phyloP scores from a whole-genome alignment of 2,329 filamentous ascomycete species.

The Epicoccum nigrum region DNA sequence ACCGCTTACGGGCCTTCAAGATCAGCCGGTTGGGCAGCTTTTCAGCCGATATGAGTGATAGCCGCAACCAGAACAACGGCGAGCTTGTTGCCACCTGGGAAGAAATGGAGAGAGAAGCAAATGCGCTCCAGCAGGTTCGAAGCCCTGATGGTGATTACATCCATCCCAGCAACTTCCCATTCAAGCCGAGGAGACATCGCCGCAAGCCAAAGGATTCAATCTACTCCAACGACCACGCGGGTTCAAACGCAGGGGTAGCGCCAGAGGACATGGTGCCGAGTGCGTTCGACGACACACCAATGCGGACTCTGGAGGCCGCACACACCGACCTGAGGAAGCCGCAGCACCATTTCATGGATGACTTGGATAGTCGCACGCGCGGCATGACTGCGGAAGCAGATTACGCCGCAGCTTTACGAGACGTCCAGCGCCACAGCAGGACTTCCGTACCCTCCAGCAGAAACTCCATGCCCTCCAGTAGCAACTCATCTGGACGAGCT shows the following conservation, averaged over 20 bases:
- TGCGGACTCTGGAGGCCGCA: constrained; percentile 21
- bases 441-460: constrained; percentile 10
- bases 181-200: constrained; percentile 27
- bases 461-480: constrained; percentile 12
- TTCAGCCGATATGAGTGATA: constrained; percentile 44
- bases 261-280: constrained; percentile 43
- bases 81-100: constrained; percentile 44
- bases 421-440: constrained; percentile 23
- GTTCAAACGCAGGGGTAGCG: constrained; percentile 20
- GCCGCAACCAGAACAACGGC: constrained; percentile 37
- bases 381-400: constrained; percentile 33
- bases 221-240: constrained; percentile 26
- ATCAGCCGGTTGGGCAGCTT: constrained; percentile 49
- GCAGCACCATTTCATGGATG: constrained; percentile 28
- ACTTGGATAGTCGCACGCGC: constrained; percentile 18
- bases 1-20: constrained; percentile 54
- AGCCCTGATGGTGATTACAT: constrained; percentile 43
- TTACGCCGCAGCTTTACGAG: constrained; percentile 39
- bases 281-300: constrained; percentile 28
- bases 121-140: constrained; percentile 28
- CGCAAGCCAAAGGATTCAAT: constrained; percentile 36
- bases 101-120: constrained; percentile 40
- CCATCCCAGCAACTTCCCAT: constrained; percentile 37
- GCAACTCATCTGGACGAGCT: constrained; percentile 11
- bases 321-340: constrained; percentile 25